These are phyloP conservation scores for Graphilbum ipis-grandicollis DNA, from an alignment of 2,329 filamentous ascomycete genomes.

Conservation along the genomic window DNA sequence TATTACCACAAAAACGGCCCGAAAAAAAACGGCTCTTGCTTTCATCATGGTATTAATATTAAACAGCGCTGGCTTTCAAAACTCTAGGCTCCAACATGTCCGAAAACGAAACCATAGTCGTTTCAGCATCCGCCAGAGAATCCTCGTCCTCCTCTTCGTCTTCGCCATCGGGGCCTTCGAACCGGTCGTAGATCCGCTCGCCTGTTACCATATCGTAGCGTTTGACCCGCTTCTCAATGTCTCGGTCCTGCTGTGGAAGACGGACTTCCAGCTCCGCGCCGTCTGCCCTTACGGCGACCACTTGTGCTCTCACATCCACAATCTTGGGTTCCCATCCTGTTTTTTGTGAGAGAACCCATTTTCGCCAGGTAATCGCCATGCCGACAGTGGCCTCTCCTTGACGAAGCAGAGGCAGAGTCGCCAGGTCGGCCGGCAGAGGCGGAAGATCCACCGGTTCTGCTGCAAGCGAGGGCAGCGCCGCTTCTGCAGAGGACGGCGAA, in stretches of 20 bases:
- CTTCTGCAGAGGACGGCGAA: no score
- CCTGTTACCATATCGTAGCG: constrained; percentile 50
- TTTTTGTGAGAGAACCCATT: constrained; percentile 40
- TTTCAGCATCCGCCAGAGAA: constrained; percentile 25
- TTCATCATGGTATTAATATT: no score
- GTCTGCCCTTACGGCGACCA: constrained; percentile 38
- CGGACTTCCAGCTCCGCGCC: constrained; percentile 35
- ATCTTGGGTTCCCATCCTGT: constrained; percentile 51
- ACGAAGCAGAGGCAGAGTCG: constrained; percentile 31
- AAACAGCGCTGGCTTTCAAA: neutral
- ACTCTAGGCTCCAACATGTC: constrained; percentile 44
- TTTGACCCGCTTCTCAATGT: constrained; percentile 36
- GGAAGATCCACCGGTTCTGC: constrained; percentile 47
- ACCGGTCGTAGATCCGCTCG: constrained; percentile 56
- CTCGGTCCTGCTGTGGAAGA: constrained; percentile 52
- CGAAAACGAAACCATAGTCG: constrained; percentile 30
- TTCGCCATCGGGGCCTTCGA: constrained; percentile 55
- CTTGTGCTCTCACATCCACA: constrained; percentile 45
- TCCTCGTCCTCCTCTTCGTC: constrained; percentile 33
- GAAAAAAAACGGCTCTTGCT: no score
- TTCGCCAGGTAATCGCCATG: constrained; percentile 53
- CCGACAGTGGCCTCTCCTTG: constrained; percentile 32
- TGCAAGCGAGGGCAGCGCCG: constrained; percentile 12
- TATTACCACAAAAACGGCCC: no score
- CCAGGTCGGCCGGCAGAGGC: constrained; percentile 38